Conservation (phyloP, 2,329 filamentous ascomycete genomes). For the Clarireedia homoeocarpa region DNA sequence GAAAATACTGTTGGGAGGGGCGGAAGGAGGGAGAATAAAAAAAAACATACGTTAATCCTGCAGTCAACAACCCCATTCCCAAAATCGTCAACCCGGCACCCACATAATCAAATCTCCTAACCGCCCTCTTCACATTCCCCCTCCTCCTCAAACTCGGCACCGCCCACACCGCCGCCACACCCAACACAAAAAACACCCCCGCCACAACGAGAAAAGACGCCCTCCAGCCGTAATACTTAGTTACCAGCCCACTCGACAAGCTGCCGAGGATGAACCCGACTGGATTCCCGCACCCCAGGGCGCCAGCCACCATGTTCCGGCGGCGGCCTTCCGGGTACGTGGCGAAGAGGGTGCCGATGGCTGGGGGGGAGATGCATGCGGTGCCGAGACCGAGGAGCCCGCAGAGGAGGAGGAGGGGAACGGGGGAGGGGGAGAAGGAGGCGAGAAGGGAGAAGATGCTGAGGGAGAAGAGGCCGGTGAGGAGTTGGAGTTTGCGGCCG, state of each 20-base stretch:
- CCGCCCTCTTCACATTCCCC: conserved; percentile 1
- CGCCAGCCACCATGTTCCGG: conserved; percentile 56
- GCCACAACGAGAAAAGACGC: conserved; percentile 54
- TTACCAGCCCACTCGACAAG: conserved; percentile 54
- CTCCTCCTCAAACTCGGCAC: conserved; percentile 48
- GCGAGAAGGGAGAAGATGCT: conserved; percentile 47
- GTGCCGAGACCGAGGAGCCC: conserved; percentile 57
- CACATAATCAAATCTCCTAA: conserved; percentile 21
- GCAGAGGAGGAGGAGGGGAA: conserved; percentile 54
- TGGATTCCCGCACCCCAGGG: conserved; percentile 41
- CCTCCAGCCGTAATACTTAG: conserved; percentile 54
- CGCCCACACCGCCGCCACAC: conserved; percentile 49
- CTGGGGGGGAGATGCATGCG: conserved; percentile 55
- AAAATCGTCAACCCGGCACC: conserved; percentile 19
- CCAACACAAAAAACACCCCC: conserved; percentile 55
- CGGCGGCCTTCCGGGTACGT: conserved; percentile 53
- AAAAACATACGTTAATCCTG: conserved; percentile 21
- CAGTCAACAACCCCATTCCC: conserved; percentile 18
- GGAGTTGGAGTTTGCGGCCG: conserved; percentile 53
- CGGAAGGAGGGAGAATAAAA: too few relatives aligned
- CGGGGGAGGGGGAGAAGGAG: conserved; percentile 50
- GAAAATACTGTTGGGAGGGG: too few relatives aligned
- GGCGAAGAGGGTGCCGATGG: conserved; percentile 55
- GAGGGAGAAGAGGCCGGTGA: conserved; percentile 51
- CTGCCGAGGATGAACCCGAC: conserved; percentile 37